These are phyloP conservation scores for Xylaria grammica DNA, from an alignment of 495 filamentous ascomycete species.

Conservation along the genomic window DNA sequence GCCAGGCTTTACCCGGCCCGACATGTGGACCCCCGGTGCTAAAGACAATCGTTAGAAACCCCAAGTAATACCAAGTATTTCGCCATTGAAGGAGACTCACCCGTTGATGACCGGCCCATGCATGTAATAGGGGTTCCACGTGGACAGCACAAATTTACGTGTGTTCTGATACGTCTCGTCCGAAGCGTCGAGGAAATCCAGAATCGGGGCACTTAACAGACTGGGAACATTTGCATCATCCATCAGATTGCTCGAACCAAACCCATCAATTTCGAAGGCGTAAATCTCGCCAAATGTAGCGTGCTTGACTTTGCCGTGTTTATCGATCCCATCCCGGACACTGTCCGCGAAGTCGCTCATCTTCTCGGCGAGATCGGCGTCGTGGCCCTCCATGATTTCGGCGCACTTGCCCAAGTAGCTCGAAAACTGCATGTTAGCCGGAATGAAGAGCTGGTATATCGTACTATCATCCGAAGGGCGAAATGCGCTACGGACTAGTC, in stretches of 20 bases:
- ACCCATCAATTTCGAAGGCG: slow-evolving; percentile 67
- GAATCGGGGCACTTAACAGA: slow-evolving; percentile 60
- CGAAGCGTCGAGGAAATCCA: slow-evolving; percentile 54
- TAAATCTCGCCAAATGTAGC: slow-evolving; percentile 57
- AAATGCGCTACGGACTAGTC: slow-evolving; percentile 66
- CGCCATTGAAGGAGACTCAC: slow-evolving; percentile 40
- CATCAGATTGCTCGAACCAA: slow-evolving; percentile 67
- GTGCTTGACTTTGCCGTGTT: slow-evolving; percentile 55
- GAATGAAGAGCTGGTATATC: slow-evolving; percentile 65
- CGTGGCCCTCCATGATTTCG: slow-evolving; percentile 54
- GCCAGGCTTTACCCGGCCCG: slow-evolving; percentile 60
- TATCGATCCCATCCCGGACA: slow-evolving; percentile 55
- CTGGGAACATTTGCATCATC: slow-evolving; percentile 69
- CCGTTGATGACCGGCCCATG: slow-evolving; percentile 60
- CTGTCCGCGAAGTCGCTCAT: slow-evolving; percentile 55
- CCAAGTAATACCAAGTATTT: slow-evolving; percentile 42
- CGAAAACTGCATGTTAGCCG: slow-evolving; percentile 74
- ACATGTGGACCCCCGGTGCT: slow-evolving; percentile 67
- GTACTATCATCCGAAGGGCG: slow-evolving; percentile 66
- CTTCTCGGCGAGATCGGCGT: slow-evolving; percentile 45
- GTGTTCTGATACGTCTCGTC: slow-evolving; percentile 62
- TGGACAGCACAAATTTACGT: slow-evolving; percentile 57
- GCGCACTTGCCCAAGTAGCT: slow-evolving; percentile 54
- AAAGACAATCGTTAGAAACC: slow-evolving; percentile 27
- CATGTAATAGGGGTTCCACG: slow-evolving; percentile 65